Conservation (phyloP, 257 asterid genomes). For the Gynochthodes officinalis region DNA sequence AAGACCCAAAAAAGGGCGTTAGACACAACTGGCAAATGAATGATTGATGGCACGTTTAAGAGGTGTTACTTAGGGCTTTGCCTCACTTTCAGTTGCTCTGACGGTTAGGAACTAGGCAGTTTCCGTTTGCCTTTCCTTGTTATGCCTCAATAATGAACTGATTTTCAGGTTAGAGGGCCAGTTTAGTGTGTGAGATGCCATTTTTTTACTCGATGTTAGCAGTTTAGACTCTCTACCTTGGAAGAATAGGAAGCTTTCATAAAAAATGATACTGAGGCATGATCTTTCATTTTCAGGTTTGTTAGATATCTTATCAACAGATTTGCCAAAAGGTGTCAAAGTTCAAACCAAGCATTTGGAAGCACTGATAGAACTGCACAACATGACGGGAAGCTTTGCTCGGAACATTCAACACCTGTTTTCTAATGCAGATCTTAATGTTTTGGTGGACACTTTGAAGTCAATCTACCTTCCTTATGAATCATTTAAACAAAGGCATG, state of each 20-base stretch:
- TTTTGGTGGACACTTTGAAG: constrained; percentile 73
- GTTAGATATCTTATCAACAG: constrained; percentile 86
- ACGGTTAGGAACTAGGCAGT: background rate
- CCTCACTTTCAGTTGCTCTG: background rate
- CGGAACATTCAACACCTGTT: constrained; percentile 86
- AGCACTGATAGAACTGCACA: constrained; percentile 84
- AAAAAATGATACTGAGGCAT: background rate
- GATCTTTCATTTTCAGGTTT: constrained; percentile 62
- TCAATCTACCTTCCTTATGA: constrained; percentile 85
- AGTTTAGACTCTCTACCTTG: background rate
- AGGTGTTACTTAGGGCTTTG: background rate
- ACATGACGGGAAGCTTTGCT: constrained; percentile 79
- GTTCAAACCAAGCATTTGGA: constrained; percentile 84
- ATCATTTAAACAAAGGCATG: constrained; percentile 79
- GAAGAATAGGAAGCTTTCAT: background rate
- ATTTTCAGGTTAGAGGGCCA: background rate
- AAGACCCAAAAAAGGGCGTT: background rate
- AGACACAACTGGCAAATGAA: background rate
- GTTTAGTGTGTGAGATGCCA: background rate
- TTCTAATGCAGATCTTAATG: constrained; percentile 67
- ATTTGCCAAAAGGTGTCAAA: constrained; percentile 79
- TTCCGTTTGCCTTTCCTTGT: background rate
- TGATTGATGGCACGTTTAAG: background rate
- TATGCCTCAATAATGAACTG: background rate
- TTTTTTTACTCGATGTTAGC: background rate